phyloP scores from a whole-genome alignment of 805 yeast species.

The Schwanniomyces vanrijiae region DNA sequence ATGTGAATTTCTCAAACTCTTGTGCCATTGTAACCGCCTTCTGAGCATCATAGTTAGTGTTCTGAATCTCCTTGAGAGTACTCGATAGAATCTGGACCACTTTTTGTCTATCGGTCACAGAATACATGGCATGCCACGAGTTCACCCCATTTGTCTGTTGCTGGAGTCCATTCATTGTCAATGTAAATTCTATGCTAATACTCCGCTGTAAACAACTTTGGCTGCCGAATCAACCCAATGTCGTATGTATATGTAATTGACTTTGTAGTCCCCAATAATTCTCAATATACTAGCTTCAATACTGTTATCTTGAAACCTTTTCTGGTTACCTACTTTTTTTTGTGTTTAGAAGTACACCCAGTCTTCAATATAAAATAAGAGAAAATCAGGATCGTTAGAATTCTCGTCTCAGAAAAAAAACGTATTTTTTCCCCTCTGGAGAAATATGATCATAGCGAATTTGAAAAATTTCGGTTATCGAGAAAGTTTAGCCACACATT shows the following conservation, averaged over 20 bases:
- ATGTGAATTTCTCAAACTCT: conserved; percentile 69
- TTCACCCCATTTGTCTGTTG: conserved; percentile 9
- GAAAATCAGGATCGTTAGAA: neutral
- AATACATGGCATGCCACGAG: conserved; percentile 27
- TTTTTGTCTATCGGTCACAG: conserved; percentile 37
- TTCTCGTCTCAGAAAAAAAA: neutral
- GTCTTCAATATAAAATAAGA: neutral
- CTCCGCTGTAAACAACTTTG: neutral
- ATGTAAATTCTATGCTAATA: neutral
- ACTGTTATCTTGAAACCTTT: neutral
- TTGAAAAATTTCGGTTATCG: neutral
- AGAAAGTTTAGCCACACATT: neutral
- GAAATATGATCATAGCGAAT: neutral
- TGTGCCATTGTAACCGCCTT: conserved; percentile 52
- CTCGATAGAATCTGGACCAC: conserved; percentile 38
- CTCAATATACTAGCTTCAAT: neutral
- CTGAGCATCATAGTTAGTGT: conserved; percentile 30
- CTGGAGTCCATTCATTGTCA: conserved; percentile 9
- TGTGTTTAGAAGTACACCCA: neutral
- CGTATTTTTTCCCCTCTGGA: neutral
- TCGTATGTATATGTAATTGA: neutral
- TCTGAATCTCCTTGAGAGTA: conserved; percentile 38
- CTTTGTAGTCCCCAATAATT: neutral
- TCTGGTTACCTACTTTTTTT: neutral
- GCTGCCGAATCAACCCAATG: neutral